These are phyloP conservation scores for Bruguiera parviflora DNA, from an alignment of 345 rosid species.

Conservation along the genomic window DNA sequence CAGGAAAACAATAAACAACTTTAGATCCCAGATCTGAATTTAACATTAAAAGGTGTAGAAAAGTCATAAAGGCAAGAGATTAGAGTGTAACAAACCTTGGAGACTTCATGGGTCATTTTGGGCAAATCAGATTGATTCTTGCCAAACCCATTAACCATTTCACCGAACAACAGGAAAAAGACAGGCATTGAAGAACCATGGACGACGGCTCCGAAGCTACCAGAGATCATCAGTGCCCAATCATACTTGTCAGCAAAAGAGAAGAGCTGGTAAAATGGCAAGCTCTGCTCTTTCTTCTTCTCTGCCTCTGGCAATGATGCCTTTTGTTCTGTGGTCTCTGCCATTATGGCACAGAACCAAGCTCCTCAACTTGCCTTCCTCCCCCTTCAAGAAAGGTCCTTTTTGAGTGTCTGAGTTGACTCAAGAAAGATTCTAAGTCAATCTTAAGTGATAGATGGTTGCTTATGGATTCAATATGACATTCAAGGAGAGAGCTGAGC, in stretches of 20 bases:
- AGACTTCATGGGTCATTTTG: conserved; percentile 92
- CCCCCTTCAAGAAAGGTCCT: not conserved
- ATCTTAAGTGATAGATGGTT: not conserved
- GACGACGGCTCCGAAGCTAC: conserved; percentile 80
- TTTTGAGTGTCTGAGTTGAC: not conserved
- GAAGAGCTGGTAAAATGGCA: conserved; percentile 89
- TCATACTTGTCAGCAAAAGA: conserved; percentile 91
- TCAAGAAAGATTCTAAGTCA: not conserved
- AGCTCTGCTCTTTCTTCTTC: conserved; percentile 93
- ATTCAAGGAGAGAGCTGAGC: conserved; percentile 25
- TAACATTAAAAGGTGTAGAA: not conserved
- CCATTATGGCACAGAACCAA: conserved; percentile 37
- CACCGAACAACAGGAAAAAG: conserved; percentile 89
- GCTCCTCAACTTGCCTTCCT: not conserved
- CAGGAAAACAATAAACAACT: conserved; percentile 24
- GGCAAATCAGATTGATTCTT: conserved; percentile 85
- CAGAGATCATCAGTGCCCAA: conserved; percentile 67
- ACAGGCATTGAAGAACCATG: conserved; percentile 99
- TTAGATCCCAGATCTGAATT: conserved; percentile 44
- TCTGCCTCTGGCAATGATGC: conserved; percentile 70
- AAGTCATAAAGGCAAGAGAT: not conserved
- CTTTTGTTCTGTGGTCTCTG: conserved; percentile 60
- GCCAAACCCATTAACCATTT: conserved; percentile 99
- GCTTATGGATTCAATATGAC: conserved; percentile 6
- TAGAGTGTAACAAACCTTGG: conserved; percentile 42